Base-by-base conservation (phyloP, 2,329 filamentous ascomycete species). In the Fusarium sp. region DNA sequence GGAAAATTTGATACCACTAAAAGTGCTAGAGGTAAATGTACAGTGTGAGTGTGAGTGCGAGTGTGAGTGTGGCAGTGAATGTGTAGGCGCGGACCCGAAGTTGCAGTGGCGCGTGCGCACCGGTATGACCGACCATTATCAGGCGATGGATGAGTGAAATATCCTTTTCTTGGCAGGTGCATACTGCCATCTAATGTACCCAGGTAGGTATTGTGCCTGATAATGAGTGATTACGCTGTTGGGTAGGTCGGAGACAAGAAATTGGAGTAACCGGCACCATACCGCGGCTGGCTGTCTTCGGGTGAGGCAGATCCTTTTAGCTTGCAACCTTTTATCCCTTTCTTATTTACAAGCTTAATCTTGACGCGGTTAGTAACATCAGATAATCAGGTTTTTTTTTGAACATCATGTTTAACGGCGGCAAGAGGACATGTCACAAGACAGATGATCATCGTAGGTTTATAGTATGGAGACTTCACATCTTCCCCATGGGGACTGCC, bases 221-320 rank as follows among this genome's bases (percentile, higher is more conserved):
- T 40, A 44, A 22, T 42, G 50, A 43, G 50, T 29, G 14, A 29
- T 50, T 52, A 52, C 45, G 64, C 10, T 65, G 60, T 65, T 65
- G 14, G 61, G 61, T 44, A 65, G 62, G 61, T 65, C 45, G 22
- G 3, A 34, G 32, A 53, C 47, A 66, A 44, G 34, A 43, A 43
- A 42, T 53, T 53, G 24, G 24, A 42, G 50, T 53, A 42, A 42
- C 50, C 24, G n/a, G 24, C 24, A 51, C 32, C 22, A 9, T 50
- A 51, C 47, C 47, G 30, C 12, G 24, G 14, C 22, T 30, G 24
- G 49, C 32, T 29, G 11, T 12, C 34, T 53, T 53, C 54, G 59
- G 59, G 20, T 52, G 55, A 52, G 8, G 59, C 38, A 65, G 63
- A 66, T 66, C 63, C 40, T 27, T 66, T 66, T 66, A 66, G 63